Conservation (phyloP, 768 basidiomycete species). For the Chlorophyllum brunneum region DNA sequence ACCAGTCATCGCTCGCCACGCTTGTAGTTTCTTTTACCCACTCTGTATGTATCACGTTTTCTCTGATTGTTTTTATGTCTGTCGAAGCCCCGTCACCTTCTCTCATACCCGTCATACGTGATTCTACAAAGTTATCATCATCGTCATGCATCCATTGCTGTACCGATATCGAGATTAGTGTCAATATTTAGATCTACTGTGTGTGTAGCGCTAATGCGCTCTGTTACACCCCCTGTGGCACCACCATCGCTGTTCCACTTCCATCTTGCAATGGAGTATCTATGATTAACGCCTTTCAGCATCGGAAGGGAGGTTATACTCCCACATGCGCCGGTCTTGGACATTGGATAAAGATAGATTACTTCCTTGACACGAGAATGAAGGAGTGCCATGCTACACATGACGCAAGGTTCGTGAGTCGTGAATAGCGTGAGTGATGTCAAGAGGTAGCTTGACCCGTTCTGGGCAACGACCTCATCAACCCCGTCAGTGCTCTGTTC, state of each 20-base stretch:
- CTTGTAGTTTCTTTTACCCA: slow-evolving; percentile 20
- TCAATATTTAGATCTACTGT: slow-evolving; percentile 10
- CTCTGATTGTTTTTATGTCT: not conserved
- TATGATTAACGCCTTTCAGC: slow-evolving; percentile 86
- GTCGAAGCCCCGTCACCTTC: not conserved
- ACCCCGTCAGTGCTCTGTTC: not conserved
- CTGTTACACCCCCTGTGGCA: not conserved
- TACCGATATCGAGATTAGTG: slow-evolving; percentile 23
- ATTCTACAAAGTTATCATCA: not conserved
- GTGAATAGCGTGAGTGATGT: slow-evolving; percentile 82
- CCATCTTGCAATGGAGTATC: slow-evolving; percentile 76
- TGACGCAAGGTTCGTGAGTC: slow-evolving; percentile 95
- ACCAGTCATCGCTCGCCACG: slow-evolving; percentile 25
- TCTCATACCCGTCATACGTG: not conserved
- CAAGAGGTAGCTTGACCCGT: slow-evolving; percentile 83
- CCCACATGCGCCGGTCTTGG: slow-evolving; percentile 83
- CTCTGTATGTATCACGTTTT: slow-evolving; percentile 4
- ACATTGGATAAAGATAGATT: slow-evolving; percentile 69
- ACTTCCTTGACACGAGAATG: slow-evolving; percentile 94
- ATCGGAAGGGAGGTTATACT: slow-evolving; percentile 71
- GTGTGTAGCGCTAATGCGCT: not conserved
- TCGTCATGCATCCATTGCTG: slow-evolving; percentile 35
- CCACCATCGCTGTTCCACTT: slow-evolving; percentile 20
- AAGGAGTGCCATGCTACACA: slow-evolving; percentile 95
- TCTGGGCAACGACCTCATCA: slow-evolving; percentile 26